A percentile compares a stretch with the other conserved stretches of the same genome.
Evolutionary conservation across 1,284 basidiomycete genomes (phyloP).

Genomic region (Rhodotorula sp.): DNA sequence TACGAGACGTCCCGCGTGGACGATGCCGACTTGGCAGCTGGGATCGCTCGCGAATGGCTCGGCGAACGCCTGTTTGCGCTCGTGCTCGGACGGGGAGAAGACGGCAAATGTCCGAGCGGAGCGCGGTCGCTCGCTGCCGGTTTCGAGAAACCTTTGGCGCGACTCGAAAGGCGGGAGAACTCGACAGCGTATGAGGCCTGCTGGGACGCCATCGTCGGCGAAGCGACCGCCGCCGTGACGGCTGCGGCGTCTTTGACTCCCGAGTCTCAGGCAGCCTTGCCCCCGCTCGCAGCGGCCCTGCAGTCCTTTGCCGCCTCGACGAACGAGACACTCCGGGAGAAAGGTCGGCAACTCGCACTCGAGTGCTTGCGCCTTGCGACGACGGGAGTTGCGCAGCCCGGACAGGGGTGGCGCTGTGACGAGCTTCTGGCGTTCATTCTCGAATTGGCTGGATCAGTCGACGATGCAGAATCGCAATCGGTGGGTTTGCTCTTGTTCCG

Average conservation of each 20-base stretch:
- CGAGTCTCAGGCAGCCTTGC: conserved; percentile 5
- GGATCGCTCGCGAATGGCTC: conserved; percentile 27
- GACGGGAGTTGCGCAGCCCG: conserved; percentile 10
- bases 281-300: conserved; percentile 19
- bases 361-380: conserved; percentile 1
- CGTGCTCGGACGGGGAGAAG: background rate
- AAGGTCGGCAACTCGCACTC: background rate
- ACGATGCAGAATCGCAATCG: background rate
- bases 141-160: conserved; percentile 10
- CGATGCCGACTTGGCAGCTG: conserved; percentile 19
- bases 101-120: background rate
- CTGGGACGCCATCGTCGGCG: conserved; percentile 12
- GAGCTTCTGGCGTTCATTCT: conserved; percentile 15
- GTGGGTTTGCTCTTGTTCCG: background rate
- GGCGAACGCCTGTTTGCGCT: conserved; percentile 8
- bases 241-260: too few species aligned
- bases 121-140: background rate
- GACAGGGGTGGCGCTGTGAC: background rate
- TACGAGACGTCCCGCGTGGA: conserved; percentile 54
- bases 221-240: background rate
- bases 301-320: conserved; percentile 4
- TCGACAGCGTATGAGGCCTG: conserved; percentile 1
- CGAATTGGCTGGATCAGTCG: background rate
- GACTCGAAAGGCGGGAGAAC: conserved; percentile 7
- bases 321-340: background rate